Evolutionary conservation across 331 rosid genomes (phyloP).

Genomic region (Malus hybrid): DNA sequence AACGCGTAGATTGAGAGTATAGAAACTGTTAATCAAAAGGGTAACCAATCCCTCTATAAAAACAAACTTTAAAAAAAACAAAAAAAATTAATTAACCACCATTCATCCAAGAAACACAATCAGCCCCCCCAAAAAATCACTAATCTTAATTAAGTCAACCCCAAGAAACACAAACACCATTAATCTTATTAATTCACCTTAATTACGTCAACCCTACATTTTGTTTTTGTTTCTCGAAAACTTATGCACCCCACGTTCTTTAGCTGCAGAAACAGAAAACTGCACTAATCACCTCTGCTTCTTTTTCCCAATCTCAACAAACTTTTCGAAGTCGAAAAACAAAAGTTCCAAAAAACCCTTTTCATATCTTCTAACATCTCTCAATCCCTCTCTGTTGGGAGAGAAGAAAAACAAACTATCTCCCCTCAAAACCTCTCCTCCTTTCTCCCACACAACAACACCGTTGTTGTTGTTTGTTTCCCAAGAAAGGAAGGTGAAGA

Average conservation of each 20-base stretch:
- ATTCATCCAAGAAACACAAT: neutral
- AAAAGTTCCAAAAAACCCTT: neutral
- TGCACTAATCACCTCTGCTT: neutral
- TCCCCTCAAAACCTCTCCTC: neutral
- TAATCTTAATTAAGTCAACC: no score
- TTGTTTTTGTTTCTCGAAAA: neutral
- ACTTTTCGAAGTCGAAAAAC: neutral
- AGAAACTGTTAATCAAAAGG: neutral
- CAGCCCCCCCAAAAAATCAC: neutral
- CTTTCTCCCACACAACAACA: slow-evolving; percentile 10
- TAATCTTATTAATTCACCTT: neutral
- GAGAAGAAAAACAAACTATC: neutral
- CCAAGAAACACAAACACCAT: neutral
- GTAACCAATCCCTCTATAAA: neutral
- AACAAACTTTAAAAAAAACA: neutral
- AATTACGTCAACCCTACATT: neutral
- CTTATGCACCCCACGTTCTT: neutral
- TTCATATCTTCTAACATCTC: neutral
- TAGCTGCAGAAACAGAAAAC: neutral
- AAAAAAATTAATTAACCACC: neutral
- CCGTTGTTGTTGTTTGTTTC: slow-evolving; percentile 4
- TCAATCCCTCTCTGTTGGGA: neutral
- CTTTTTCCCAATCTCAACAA: neutral
- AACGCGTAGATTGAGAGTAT: neutral
- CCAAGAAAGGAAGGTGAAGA: slow-evolving; percentile 11